Base-by-base conservation (phyloP, 306 rosid species). In the Biancaea sappan region DNA sequence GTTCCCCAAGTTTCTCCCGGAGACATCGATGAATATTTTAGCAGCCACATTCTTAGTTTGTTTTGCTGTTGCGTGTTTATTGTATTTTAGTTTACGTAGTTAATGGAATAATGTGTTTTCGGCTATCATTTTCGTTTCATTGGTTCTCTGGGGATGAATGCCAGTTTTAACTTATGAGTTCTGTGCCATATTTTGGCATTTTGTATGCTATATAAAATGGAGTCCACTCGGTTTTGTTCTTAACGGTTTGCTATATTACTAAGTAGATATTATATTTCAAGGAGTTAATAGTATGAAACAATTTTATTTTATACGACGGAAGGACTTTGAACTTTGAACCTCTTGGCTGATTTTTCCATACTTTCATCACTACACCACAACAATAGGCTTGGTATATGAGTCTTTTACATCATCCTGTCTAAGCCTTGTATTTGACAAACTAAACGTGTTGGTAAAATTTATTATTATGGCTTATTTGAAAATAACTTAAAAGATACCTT, bases 1-100 rank as follows among this genome's bases (percentile, higher is more conserved):
- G 95, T 76, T 87, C 92, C 71, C 83, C 91, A 1, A 72, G 88
- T 85, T 84, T 87, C 81, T 68, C 93, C 35, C 87, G 96, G 66
- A 87, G 92, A 82, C 93, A 90, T 25, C 87, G 90, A 73, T 83
- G 84, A 77, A 28, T 73, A 75, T 62, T 59, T 65, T 44, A 40
- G 69, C 56, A 73, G 71, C 69, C 52, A 32, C 52, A 65, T 79
- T 79, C 80, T 78, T 84, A 61, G 78, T 78, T 66, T 81, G 76
- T 72, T 66, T 73, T 63, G 70, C 65, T 72, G 12, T 37, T 38
- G n/a, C 77, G 80, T 80, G 80, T 78, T 77, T 60, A 75, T 51
- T 81, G 88, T 79, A 77, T 37, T 61, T 80, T 81, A 66, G 76
- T 81, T 74, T 51, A 71, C 71, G 14, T 75, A 75, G 75, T 69